Evolutionary conservation across 768 basidiomycete genomes (phyloP).

Genomic region (Albatrellus ellisii): DNA sequence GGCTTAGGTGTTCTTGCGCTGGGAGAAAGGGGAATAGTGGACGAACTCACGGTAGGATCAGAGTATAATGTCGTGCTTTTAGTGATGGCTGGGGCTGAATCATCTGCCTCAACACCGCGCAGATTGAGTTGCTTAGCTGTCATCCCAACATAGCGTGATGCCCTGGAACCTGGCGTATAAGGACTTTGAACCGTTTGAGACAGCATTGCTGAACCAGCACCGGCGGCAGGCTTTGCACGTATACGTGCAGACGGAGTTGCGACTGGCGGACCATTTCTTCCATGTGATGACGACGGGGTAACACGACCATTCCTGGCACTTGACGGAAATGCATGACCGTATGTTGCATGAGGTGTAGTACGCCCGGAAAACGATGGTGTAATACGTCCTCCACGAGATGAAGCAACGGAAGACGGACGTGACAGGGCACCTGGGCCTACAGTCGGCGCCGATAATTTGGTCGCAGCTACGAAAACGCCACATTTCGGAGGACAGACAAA

Average conservation of each 20-base stretch:
- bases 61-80: no score
- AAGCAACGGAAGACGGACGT: constrained; percentile 73
- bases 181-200: neutral
- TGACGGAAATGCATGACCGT: no score
- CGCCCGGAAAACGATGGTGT: constrained; percentile 28
- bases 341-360: constrained; percentile 16
- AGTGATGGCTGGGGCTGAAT: constrained; percentile 11
- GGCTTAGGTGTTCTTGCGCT: constrained; percentile 63
- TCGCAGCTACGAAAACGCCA: constrained; percentile 80
- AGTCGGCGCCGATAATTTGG: constrained; percentile 72
- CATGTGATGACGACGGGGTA: constrained; percentile 32
- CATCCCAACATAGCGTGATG: constrained; percentile 54
- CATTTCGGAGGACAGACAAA: constrained; percentile 77
- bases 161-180: constrained; percentile 64
- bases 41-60: no score
- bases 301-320: constrained; percentile 32
- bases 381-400: constrained; percentile 39
- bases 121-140: constrained; percentile 46
- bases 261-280: constrained; percentile 15
- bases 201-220: constrained; percentile 6
- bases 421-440: constrained; percentile 36
- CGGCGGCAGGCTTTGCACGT: constrained; percentile 30
- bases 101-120: constrained; percentile 19
- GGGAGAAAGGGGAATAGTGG: constrained; percentile 30
- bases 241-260: constrained; percentile 34